A percentile compares a stretch with the other conserved stretches of the same genome.
These are phyloP conservation scores for Tanacetum coccineum DNA, from an alignment of 129 eudicot genomes.

Conservation along the genomic window DNA sequence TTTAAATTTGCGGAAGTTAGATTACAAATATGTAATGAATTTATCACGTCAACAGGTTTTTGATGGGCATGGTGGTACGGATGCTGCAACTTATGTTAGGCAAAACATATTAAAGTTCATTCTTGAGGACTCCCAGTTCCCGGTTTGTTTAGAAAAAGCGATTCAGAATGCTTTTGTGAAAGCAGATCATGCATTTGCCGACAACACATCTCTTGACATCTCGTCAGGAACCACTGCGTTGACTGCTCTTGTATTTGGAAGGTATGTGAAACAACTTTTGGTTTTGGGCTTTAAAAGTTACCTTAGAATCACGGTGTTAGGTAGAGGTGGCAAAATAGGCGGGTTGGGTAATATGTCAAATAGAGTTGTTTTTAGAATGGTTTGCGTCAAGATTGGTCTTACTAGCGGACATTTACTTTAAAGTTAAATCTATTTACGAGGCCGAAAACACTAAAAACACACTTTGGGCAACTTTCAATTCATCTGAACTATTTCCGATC, in stretches of 20 bases:
- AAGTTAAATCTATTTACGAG: not conserved
- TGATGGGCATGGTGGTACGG: conserved; percentile 98
- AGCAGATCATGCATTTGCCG: conserved; percentile 84
- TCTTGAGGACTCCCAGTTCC: conserved; percentile 69
- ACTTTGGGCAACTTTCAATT: not conserved
- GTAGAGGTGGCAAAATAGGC: not conserved
- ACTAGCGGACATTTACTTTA: too few relatives aligned
- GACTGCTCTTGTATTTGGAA: conserved; percentile 73
- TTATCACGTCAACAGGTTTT: conserved; percentile 54
- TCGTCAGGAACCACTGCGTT: conserved; percentile 95
- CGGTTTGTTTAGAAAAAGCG: conserved; percentile 60
- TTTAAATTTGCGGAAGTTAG: not conserved
- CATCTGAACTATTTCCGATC: not conserved
- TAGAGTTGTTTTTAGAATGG: too few relatives aligned
- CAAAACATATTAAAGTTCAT: conserved; percentile 70
- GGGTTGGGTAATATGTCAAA: not conserved
- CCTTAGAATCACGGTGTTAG: too few relatives aligned
- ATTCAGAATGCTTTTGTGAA: conserved; percentile 65
- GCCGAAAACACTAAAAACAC: not conserved
- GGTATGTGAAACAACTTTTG: conserved; percentile 37
- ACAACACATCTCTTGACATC: conserved; percentile 64
- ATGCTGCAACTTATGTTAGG: conserved; percentile 69
- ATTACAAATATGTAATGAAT: not conserved
- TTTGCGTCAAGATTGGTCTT: not conserved
- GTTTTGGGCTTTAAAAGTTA: not conserved